Percentiles rank a stretch among this genome's conserved stretches.
phyloP scores from a whole-genome alignment of 2,329 filamentous ascomycete species.

The Emmonsia crescens region DNA sequence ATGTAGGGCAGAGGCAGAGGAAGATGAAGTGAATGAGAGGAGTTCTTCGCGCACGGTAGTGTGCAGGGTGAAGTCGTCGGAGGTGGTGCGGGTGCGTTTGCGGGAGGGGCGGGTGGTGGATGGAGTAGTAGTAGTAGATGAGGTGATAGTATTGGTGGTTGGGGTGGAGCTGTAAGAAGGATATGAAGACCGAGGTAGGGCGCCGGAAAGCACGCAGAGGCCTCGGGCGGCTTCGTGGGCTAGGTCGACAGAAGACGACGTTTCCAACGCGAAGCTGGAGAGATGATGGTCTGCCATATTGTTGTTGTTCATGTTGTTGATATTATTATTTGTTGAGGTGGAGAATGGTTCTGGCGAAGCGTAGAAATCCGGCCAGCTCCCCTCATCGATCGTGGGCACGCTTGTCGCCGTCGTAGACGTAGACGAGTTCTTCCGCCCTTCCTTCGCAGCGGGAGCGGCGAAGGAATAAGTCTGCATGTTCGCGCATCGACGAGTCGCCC shows the following conservation, averaged over 20 bases:
- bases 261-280: conserved; percentile 19
- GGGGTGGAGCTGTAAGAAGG: not conserved
- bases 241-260: conserved; percentile 6
- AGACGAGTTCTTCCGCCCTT: conserved; percentile 22
- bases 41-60: conserved; percentile 28
- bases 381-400: conserved; percentile 30
- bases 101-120: conserved; percentile 17
- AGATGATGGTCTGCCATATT: conserved; percentile 27
- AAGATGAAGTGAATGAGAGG: conserved; percentile 17
- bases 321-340: conserved; percentile 13
- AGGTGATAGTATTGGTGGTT: not conserved
- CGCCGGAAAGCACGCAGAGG: conserved; percentile 31
- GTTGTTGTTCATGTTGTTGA: too few species aligned
- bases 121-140: conserved; percentile 6
- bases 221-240: conserved; percentile 32
- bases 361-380: conserved; percentile 23
- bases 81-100: conserved; percentile 32
- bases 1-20: conserved; percentile 4
- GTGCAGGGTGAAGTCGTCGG: conserved; percentile 29
- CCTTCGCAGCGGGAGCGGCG: conserved; percentile 19
- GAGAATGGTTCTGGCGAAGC: conserved; percentile 26
- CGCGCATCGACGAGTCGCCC: conserved; percentile 31
- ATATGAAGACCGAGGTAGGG: conserved; percentile 16
- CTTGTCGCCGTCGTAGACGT: conserved; percentile 15
- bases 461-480: conserved; percentile 20